Evolutionary conservation across 2,329 filamentous ascomycete genomes (phyloP), one percentile per base, ranked within the genome.

Genomic region (Paraphoma sp.): DNA sequence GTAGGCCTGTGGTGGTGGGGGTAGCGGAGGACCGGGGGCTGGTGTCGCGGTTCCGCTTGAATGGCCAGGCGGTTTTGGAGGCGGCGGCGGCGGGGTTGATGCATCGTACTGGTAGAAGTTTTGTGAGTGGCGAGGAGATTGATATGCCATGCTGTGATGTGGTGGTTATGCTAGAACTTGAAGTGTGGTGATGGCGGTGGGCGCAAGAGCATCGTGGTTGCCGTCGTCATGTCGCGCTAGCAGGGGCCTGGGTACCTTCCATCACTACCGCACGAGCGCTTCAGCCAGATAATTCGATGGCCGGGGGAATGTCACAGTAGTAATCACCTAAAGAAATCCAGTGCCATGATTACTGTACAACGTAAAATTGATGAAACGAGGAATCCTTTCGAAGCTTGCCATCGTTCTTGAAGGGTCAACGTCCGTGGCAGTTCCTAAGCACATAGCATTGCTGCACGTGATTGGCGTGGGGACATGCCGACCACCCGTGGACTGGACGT

Each of bases 51-150:
- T 74, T 29, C 78, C 73, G 52, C 73, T 78, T 8, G 76, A 77
- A 42, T 78, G 78, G 48, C 77, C 78, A 14, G 72, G 71, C 53
- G 76, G 76, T 60, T 79, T 79, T 17, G 77, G 77, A 17, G 81
- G 81, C 17, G 81, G 81, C 9, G 81, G 81, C 6, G 80, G 77
- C 38, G 81, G 80, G 17, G 81, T 80, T 12, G 80, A 77, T 38
- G 77, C 65, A 63, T 82, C 76, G 68, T 75, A 79, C 29, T 75
- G 69, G 62, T 74, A 78, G 45, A 74, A 72, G 44, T 65, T 64
- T 48, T 76, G 75, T 12, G 74, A 76, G 53, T 76, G 70, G 48
- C 61, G 76, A 14, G 76, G 76, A 9, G 76, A 76, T 49, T 76
- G 72, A 60, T 69, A 76, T 7, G 76, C 66, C 76, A 78, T 78